phyloP scores from a whole-genome alignment of 1,284 basidiomycete species.

The Cryptococcus floricola region DNA sequence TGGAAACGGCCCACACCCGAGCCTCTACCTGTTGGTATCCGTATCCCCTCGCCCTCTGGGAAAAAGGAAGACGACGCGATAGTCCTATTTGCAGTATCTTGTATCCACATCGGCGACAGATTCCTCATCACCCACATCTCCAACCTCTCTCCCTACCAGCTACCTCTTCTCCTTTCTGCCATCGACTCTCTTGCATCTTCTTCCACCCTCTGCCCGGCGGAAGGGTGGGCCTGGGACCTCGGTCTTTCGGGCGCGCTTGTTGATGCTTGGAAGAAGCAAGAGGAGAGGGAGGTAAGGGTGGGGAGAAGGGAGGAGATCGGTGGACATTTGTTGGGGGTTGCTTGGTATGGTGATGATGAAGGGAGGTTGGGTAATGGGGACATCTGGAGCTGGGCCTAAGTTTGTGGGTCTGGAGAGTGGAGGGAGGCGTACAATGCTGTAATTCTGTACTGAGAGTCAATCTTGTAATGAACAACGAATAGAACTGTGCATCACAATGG shows the following conservation, averaged over 20 bases:
- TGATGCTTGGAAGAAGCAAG: slow-evolving; percentile 1
- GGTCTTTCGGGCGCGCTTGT: slow-evolving; percentile 6
- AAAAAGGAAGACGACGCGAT: slow-evolving; percentile 9
- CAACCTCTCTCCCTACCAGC: slow-evolving; percentile 10
- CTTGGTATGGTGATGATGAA: slow-evolving; percentile 21
- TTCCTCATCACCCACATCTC: slow-evolving; percentile 15
- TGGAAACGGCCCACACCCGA: not conserved
- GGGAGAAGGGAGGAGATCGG: slow-evolving; percentile 8
- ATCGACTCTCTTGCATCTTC: slow-evolving; percentile 13
- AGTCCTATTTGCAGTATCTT: slow-evolving; percentile 16
- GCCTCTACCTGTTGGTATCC: slow-evolving; percentile 6
- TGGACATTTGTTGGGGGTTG: slow-evolving; percentile 23
- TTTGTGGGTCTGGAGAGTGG: not conserved
- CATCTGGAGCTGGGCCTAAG: slow-evolving; percentile 24
- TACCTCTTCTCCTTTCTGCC: slow-evolving; percentile 12
- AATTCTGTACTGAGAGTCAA: too few species aligned
- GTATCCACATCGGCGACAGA: slow-evolving; percentile 3
- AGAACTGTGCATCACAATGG: too few species aligned
- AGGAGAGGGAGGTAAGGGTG: slow-evolving; percentile 1
- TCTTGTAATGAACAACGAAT: too few species aligned
- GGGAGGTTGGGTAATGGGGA: slow-evolving; percentile 17
- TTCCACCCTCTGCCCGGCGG: slow-evolving; percentile 8
- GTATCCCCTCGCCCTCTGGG: not conserved
- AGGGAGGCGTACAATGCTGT: too few species aligned
- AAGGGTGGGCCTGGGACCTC: slow-evolving; percentile 8